These are phyloP conservation scores for Hericium coralloides DNA, from an alignment of 768 basidiomycete genomes.

Conservation along the genomic window DNA sequence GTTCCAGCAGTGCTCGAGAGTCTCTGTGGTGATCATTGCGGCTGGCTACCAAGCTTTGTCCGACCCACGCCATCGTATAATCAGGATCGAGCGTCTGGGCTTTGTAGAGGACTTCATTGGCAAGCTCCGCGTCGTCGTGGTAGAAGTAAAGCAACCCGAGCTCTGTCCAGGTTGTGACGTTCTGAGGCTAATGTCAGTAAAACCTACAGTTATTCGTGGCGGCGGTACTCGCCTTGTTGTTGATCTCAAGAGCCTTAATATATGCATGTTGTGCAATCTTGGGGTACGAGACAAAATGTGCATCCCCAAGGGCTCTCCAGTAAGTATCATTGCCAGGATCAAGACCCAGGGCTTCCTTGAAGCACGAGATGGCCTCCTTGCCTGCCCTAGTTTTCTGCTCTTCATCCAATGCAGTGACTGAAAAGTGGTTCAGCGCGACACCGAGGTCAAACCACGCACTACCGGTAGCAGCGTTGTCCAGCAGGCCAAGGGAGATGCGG, in stretches of 20 bases:
- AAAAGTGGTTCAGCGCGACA: constrained; percentile 47
- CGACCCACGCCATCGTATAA: constrained; percentile 82
- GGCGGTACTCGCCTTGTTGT: constrained; percentile 55
- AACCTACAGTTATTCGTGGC: constrained; percentile 1
- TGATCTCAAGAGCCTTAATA: constrained; percentile 78
- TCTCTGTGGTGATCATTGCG: constrained; percentile 49
- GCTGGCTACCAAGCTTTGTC: constrained; percentile 69
- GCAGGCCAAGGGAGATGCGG: constrained; percentile 45
- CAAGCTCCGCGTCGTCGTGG: constrained; percentile 71
- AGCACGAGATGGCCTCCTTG: constrained; percentile 37
- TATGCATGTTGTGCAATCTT: constrained; percentile 87
- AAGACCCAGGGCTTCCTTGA: constrained; percentile 65
- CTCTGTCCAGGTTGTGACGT: constrained; percentile 73
- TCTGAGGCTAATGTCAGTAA: constrained; percentile 30
- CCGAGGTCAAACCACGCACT: constrained; percentile 73
- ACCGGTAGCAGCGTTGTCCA: constrained; percentile 39
- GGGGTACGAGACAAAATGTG: constrained; percentile 56
- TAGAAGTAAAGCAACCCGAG: constrained; percentile 82
- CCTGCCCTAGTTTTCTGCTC: constrained; percentile 26
- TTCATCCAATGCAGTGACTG: constrained; percentile 19
- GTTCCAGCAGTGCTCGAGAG: constrained; percentile 60
- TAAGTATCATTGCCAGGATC: constrained; percentile 64
- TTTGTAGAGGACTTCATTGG: constrained; percentile 76
- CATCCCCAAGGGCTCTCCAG: constrained; percentile 79
- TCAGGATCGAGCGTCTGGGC: constrained; percentile 93